These are phyloP conservation scores for Colletotrichum tanaceti DNA, from an alignment of 2,329 filamentous ascomycete genomes.

Conservation along the genomic window DNA sequence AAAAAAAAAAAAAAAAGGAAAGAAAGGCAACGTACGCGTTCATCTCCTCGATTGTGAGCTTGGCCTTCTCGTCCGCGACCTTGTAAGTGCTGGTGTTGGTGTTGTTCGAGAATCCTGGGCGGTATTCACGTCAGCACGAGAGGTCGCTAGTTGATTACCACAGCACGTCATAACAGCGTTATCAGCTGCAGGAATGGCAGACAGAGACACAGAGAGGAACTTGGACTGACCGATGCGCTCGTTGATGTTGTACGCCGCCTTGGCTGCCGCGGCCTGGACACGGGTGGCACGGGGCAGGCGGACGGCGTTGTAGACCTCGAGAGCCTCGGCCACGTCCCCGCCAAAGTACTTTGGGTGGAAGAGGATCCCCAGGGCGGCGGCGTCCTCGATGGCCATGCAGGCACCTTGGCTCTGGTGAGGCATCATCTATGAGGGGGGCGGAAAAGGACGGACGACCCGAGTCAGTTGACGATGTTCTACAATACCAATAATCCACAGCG, in stretches of 20 bases:
- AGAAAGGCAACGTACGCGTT: conserved; percentile 64
- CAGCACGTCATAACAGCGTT: not conserved
- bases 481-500: no score
- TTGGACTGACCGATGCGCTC: conserved; percentile 69
- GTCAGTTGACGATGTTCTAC: conserved; percentile 1
- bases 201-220: not conserved
- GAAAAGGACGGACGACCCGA: no score
- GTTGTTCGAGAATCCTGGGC: conserved; percentile 70
- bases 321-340: conserved; percentile 60
- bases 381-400: conserved; percentile 76
- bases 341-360: conserved; percentile 62
- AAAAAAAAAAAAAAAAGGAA: no score
- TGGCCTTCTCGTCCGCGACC: conserved; percentile 70
- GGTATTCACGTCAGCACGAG: not conserved
- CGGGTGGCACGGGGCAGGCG: conserved; percentile 65
- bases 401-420: conserved; percentile 77
- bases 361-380: conserved; percentile 70
- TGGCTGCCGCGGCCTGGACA: conserved; percentile 68
- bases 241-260: conserved; percentile 71
- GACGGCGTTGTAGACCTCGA: conserved; percentile 64
- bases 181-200: no score
- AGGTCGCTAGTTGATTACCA: no score
- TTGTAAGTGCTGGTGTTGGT: conserved; percentile 67
- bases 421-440: conserved; percentile 43
- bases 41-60: conserved; percentile 77